A percentile compares a stretch with the other conserved stretches of the same genome.
These are phyloP conservation scores for Albizia julibrissin DNA, from an alignment of 306 rosid species.

Conservation along the genomic window DNA sequence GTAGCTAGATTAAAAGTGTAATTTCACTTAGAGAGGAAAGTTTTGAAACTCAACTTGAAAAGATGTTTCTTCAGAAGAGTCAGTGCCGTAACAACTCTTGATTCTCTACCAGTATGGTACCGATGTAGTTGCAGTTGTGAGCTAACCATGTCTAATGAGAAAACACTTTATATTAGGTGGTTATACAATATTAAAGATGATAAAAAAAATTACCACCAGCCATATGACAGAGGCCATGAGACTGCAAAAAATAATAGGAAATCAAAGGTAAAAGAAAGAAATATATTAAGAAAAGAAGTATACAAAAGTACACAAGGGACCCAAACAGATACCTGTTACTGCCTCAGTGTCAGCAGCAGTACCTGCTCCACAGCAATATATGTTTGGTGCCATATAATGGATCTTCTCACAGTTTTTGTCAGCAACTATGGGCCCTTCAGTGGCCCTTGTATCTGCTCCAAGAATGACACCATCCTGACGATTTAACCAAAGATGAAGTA, in stretches of 20 bases:
- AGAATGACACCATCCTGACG: conserved; percentile 93
- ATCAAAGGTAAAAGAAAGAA: neutral
- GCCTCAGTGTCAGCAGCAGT: conserved; percentile 99
- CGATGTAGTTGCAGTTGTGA: conserved; percentile 94
- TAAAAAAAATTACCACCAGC: conserved; percentile 4
- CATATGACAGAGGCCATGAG: neutral
- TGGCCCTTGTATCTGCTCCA: conserved; percentile 98
- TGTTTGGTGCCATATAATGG: conserved; percentile 97
- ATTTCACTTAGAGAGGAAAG: conserved; percentile 1
- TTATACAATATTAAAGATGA: conserved; percentile 6
- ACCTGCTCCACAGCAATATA: conserved; percentile 98
- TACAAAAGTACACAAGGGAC: too few relatives aligned
- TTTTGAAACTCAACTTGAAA: conserved; percentile 48
- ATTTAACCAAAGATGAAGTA: neutral
- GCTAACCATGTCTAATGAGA: conserved; percentile 81
- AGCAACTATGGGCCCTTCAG: conserved; percentile 90
- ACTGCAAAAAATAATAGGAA: neutral
- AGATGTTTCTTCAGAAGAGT: conserved; percentile 58
- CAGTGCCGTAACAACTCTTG: conserved; percentile 53
- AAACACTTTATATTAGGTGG: conserved; percentile 35
- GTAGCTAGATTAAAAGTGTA: conserved; percentile 1
- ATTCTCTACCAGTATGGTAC: conserved; percentile 84
- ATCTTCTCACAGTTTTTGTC: conserved; percentile 97
- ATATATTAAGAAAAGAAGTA: neutral
- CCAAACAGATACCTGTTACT: conserved; percentile 71